A percentile compares a stretch with the other conserved stretches of the same genome.
These are phyloP conservation scores for Erodium texanum DNA, from an alignment of 441 rosid genomes.

Conservation along the genomic window DNA sequence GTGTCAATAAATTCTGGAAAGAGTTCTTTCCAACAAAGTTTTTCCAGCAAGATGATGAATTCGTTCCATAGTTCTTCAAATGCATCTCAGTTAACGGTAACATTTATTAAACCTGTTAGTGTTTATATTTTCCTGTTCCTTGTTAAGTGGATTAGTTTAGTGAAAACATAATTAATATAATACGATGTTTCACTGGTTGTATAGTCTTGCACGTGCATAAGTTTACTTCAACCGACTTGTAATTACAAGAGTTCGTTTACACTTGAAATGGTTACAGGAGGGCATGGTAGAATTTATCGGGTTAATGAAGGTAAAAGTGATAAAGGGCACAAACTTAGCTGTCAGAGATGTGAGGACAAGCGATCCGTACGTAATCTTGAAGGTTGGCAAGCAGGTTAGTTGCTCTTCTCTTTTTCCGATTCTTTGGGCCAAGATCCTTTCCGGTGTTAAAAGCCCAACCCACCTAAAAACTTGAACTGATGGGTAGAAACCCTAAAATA, in stretches of 20 bases:
- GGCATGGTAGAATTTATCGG: conserved; percentile 88
- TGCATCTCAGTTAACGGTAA: conserved; percentile 43
- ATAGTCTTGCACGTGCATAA: too few relatives aligned
- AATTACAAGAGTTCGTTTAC: too few relatives aligned
- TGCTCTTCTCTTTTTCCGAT: too few relatives aligned
- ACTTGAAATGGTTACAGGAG: conserved; percentile 39
- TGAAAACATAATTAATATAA: too few relatives aligned
- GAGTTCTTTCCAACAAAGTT: conserved; percentile 36
- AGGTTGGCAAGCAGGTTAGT: conserved; percentile 74
- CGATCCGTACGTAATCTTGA: conserved; percentile 82
- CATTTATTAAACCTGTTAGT: neutral
- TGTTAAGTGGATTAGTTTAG: too few relatives aligned
- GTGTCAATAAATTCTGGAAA: conserved; percentile 28
- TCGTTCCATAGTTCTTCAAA: conserved; percentile 41
- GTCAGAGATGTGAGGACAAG: conserved; percentile 92
- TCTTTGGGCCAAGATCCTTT: too few relatives aligned
- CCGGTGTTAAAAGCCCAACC: too few relatives aligned
- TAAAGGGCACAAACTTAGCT: conserved; percentile 69
- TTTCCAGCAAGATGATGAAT: conserved; percentile 53
- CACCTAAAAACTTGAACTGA: too few relatives aligned
- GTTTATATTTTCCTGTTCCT: too few relatives aligned
- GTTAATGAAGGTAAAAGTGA: conserved; percentile 58
- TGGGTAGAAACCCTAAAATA: too few relatives aligned
- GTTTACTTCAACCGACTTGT: neutral
- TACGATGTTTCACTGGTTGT: too few relatives aligned